Base-by-base conservation (phyloP, 768 basidiomycete species). In the Nidularia pulvinata region DNA sequence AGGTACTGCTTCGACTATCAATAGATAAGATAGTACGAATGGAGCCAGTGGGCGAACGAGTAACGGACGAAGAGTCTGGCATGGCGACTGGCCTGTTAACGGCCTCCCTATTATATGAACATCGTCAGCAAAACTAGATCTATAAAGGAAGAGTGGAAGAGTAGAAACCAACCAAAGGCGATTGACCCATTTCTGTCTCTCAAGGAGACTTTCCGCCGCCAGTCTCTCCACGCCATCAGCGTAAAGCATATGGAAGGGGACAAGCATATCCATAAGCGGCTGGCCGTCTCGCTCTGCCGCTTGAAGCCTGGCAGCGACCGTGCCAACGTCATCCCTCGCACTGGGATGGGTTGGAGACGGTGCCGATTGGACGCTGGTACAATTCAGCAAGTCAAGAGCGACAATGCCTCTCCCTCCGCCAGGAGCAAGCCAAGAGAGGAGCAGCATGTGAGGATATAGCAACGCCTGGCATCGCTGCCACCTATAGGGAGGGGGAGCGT, bases 181-280 rank as follows among this genome's bases (percentile, higher is more conserved):
- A 61, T 90, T 91, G 10, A 95, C 93, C 95, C 95, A 97, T 67
- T 88, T 84, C 49, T 93, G 88, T 59, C 94, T 78, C 66, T 95
- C 91, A 54, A 89, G 68, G 6, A 93, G 80, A 58, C 91, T 94
- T 64, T 95, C 94, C n/a, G 91, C 88, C 5, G 88, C 94, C 25
- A 97, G 66, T 6, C 95, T 72, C 65, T 97, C 95, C 1, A 94
- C 85, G 1, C 95, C 94, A 65, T 97, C 95, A 9, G 82, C 80
- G 65, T 97, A 97, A 35, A 94, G 64, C 75, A 97, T 81, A 65
- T 95, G 93, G 70, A 97, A 96, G 0, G 94, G 94, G 53, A 92
- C 92, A 4, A 96, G 65, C 53, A 84, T 79, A 55, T 94, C 89
- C 74, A 88, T 74, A 55, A 92, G 65, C 52, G 76, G 70, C 61